These are phyloP conservation scores for Moricandia moricandioides DNA, from an alignment of 345 rosid species.

Conservation along the genomic window DNA sequence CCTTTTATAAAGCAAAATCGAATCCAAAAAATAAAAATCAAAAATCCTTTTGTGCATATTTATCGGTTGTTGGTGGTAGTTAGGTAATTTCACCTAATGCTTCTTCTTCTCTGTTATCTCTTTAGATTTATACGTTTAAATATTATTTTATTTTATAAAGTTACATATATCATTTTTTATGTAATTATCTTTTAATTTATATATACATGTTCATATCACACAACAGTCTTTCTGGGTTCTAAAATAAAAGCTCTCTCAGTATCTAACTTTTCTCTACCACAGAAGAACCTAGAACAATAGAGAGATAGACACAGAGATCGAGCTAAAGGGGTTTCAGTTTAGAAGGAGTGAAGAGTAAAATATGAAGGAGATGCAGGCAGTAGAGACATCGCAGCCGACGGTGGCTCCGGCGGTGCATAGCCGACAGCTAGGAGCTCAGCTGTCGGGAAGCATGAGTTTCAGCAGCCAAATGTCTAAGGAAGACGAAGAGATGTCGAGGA, in stretches of 20 bases:
- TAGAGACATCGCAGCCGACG: constrained; percentile 49
- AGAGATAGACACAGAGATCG: constrained; percentile 21
- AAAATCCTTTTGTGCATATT: constrained; percentile 20
- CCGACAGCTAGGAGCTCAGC: constrained; percentile 55
- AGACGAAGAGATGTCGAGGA: constrained; percentile 93
- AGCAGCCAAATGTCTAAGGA: constrained; percentile 84
- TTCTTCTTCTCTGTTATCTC: constrained; percentile 1
- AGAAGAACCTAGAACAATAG: constrained; percentile 33
- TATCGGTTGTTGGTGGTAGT: constrained; percentile 47
- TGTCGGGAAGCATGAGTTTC: constrained; percentile 82
- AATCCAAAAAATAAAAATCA: neutral
- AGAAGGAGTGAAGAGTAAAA: constrained; percentile 11
- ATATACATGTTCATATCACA: constrained; percentile 25
- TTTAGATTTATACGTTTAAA: neutral
- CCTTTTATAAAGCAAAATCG: neutral
- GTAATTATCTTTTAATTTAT: constrained; percentile 29
- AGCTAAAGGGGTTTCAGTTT: constrained; percentile 28
- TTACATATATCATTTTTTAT: constrained; percentile 2
- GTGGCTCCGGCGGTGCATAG: constrained; percentile 49
- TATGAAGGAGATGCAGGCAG: constrained; percentile 48
- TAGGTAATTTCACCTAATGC: constrained; percentile 46
- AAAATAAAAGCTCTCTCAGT: constrained; percentile 13
- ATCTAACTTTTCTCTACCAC: constrained; percentile 29
- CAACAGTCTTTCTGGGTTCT: constrained; percentile 32
- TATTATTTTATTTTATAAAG: constrained; percentile 10